phyloP scores from a whole-genome alignment of 164 flowering plant species.

The Buxus sempervirens region DNA sequence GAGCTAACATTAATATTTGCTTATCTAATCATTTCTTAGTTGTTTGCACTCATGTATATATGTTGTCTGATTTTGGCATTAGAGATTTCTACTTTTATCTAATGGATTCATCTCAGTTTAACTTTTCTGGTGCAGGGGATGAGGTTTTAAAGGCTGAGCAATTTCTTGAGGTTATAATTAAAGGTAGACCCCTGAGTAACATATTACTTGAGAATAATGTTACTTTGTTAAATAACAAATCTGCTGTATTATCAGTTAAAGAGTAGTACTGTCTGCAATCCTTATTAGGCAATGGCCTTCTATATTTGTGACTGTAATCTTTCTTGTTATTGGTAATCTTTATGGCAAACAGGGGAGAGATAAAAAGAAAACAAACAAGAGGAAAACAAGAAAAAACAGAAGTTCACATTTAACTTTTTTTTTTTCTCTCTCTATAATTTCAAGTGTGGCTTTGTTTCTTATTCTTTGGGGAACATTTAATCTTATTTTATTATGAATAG shows the following conservation, averaged over 20 bases:
- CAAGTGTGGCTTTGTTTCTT: no score
- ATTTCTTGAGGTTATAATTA: constrained; percentile 73
- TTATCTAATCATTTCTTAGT: neutral
- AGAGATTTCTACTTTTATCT: neutral
- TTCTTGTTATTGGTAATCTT: neutral
- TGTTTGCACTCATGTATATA: neutral
- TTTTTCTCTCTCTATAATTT: no score
- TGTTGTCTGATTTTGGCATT: neutral
- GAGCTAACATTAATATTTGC: neutral
- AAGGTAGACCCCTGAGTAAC: constrained; percentile 38
- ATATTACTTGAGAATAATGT: neutral
- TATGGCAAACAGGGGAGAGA: no score
- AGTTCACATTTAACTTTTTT: no score
- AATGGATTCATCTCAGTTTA: neutral
- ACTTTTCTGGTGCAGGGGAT: constrained; percentile 46
- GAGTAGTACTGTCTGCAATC: neutral
- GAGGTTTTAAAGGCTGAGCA: constrained; percentile 67
- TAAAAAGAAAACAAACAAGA: no score
- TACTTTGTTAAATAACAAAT: neutral
- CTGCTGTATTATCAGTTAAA: no score
- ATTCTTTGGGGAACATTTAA: no score
- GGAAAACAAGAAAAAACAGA: no score
- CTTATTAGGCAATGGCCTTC: no score
- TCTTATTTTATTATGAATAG: no score
- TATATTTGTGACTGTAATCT: no score